Conservation (phyloP, 2,329 filamentous ascomycete species). For the Geoglossum cookeanum region DNA sequence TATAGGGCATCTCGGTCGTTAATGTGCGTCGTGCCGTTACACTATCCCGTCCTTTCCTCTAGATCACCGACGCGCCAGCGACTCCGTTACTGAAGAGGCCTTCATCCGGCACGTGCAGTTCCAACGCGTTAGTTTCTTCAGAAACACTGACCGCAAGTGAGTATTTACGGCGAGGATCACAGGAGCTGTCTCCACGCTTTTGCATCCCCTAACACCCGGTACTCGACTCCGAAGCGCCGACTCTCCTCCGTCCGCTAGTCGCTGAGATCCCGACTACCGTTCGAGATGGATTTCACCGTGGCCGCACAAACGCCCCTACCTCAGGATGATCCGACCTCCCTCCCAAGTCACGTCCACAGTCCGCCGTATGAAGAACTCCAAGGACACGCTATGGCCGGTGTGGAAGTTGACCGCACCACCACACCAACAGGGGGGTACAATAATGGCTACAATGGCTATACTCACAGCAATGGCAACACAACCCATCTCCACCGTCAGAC, state of each 20-base stretch:
- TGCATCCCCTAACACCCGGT: not conserved
- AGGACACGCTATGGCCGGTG: constrained; percentile 17
- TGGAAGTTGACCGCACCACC: constrained; percentile 5
- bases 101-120: not conserved
- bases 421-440: constrained; percentile 18
- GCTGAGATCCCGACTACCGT: not conserved
- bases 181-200: not conserved
- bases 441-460: constrained; percentile 4
- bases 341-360: not conserved
- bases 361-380: constrained; percentile 14
- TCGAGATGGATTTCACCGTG: not conserved
- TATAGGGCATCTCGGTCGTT: not conserved
- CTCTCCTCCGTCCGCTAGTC: not conserved
- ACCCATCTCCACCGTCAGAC: constrained; percentile 27
- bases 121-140: not conserved
- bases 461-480: constrained; percentile 22
- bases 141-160: not conserved
- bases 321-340: not conserved
- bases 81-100: not conserved
- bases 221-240: not conserved
- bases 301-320: not conserved
- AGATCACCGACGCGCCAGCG: not conserved
- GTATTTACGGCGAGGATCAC: not conserved
- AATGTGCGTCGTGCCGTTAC: not conserved
- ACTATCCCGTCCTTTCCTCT: not conserved